These are phyloP conservation scores for Sporothrix curviconia DNA, from an alignment of 2,329 filamentous ascomycete species.

Conservation along the genomic window DNA sequence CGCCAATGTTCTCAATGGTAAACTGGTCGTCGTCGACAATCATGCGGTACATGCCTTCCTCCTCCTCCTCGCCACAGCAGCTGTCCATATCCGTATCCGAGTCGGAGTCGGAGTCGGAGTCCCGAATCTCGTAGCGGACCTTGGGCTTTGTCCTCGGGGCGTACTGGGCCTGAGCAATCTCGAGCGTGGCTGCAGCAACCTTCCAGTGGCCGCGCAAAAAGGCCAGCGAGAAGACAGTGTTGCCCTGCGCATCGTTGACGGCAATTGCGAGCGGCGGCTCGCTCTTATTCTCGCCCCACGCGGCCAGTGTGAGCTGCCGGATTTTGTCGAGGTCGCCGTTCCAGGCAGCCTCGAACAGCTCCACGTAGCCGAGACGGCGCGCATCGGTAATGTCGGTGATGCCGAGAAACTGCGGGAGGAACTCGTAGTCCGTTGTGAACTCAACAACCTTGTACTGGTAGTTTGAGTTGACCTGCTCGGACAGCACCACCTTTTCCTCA, in stretches of 20 bases:
- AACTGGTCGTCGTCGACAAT: conserved; percentile 60
- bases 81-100: conserved; percentile 31
- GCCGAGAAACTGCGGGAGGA: conserved; percentile 44
- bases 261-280: conserved; percentile 59
- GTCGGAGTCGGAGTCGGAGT: conserved; percentile 34
- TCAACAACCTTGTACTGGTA: not conserved
- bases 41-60: conserved; percentile 41
- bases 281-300: conserved; percentile 48
- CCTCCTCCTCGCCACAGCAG: conserved; percentile 22
- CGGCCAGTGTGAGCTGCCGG: conserved; percentile 54
- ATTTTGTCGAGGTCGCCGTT: conserved; percentile 59
- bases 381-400: conserved; percentile 50
- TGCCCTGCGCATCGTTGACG: conserved; percentile 42
- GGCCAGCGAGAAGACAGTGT: conserved; percentile 62
- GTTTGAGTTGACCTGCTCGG: conserved; percentile 44
- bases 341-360: conserved; percentile 71
- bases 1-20: conserved; percentile 70
- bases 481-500: conserved; percentile 59
- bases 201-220: conserved; percentile 58
- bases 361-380: conserved; percentile 53
- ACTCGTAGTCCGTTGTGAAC: conserved; percentile 34
- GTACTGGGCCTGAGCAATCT: conserved; percentile 66
- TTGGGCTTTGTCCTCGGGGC: conserved; percentile 47
- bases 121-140: conserved; percentile 43
- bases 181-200: conserved; percentile 59